A percentile compares a stretch with the other conserved stretches of the same genome.
Conservation (phyloP, 495 filamentous ascomycete genomes). For the Bryoglossum gracile region DNA sequence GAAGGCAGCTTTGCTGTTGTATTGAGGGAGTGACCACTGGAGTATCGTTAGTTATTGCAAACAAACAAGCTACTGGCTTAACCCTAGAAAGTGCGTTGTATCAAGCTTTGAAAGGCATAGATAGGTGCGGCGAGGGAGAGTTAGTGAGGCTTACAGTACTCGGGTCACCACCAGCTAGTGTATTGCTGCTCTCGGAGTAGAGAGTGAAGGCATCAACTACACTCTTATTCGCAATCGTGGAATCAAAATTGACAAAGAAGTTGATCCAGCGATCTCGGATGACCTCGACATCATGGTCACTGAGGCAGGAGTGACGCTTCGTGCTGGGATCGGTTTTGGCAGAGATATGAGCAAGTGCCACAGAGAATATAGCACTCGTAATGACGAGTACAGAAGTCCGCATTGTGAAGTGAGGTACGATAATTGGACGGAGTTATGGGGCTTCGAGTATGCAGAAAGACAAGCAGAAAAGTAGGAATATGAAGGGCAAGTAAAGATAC, state of each 20-base stretch:
- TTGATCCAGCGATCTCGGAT: background rate
- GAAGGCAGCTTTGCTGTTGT: background rate
- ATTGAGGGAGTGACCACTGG: background rate
- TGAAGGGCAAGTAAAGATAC: too few relatives aligned
- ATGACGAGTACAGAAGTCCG: too few relatives aligned
- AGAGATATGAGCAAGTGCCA: background rate
- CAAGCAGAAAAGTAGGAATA: too few relatives aligned
- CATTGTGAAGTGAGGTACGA: background rate
- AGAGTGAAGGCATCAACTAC: background rate
- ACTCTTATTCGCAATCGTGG: background rate
- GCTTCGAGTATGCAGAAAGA: too few relatives aligned
- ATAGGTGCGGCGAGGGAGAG: too few relatives aligned
- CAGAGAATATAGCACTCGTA: background rate
- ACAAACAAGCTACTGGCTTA: too few relatives aligned
- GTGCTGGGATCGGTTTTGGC: background rate
- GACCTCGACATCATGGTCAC: background rate
- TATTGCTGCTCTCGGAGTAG: background rate
- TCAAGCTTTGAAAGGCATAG: too few relatives aligned
- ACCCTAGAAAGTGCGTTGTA: too few relatives aligned
- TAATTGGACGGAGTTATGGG: slow-evolving; percentile 4
- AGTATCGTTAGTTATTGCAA: too few relatives aligned
- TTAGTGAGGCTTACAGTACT: too few relatives aligned
- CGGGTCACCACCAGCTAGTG: too few relatives aligned
- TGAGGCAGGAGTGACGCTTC: background rate
- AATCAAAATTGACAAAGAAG: background rate